Base-by-base conservation (phyloP, 2,329 filamentous ascomycete genomes). In the Paecilomyces formosus region DNA sequence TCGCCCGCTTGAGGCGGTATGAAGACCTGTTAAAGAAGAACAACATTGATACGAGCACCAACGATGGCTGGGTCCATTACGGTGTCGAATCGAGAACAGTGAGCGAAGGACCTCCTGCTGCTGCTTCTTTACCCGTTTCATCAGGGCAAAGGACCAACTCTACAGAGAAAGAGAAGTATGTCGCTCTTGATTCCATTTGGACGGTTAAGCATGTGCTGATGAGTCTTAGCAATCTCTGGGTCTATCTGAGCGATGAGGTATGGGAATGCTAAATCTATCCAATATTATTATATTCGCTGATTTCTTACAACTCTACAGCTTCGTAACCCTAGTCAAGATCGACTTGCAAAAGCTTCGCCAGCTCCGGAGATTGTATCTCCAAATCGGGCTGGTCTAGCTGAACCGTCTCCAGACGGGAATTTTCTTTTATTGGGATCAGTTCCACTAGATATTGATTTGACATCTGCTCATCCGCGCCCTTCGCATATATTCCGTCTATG, bases 401-500 rank as follows among this genome's bases (percentile, higher is more conserved):
- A 45, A 21, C n/a, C n/a, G 39, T 57, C 55, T 15, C 55, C 55
- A 24, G 30, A 53, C 31, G 33, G 24, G 2, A 51, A 49, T 22
- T 30, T 51, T 33, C 33, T 57, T 18, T 51, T 57, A 9, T 54
- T 57, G 31, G 55, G 55, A 13, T 11, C n/a, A 11, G 9, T 18
- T 26, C 21, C 51, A 22, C 30, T 15, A 30, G 24, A 63, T 69
- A 3, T 64, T 68, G 75, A 83, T 60, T 78, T 53, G 33, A 33
- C 84, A 65, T 77, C 28, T 61, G 74, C 83, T 67, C 66, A 68
- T 50, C 66, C 65, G 1, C 58, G 55, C 9, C 57, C 62, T 3
- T 22, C 63, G 30, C 60, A 65, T 30, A 66, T 68, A 49, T 68
- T 67, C 58, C 65, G 65, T 51, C 18, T 67, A 12, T 68, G 66